Conservation (phyloP, 768 basidiomycete genomes). For the Boletus speciosus region DNA sequence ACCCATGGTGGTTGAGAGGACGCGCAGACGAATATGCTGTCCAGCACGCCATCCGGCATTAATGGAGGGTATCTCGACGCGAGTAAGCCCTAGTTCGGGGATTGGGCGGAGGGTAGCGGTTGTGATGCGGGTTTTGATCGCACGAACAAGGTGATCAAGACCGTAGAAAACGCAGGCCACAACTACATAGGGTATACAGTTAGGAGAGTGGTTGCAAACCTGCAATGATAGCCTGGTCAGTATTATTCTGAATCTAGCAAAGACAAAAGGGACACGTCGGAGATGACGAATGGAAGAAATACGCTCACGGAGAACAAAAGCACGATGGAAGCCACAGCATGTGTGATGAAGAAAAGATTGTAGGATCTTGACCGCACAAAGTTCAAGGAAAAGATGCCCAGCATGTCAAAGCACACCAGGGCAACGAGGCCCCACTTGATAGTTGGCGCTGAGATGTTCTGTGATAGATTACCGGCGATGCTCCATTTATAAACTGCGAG, state of each 20-base stretch:
- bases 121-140: slow-evolving; percentile 63
- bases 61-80: slow-evolving; percentile 58
- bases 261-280: too few relatives aligned
- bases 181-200: slow-evolving; percentile 52
- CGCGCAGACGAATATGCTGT: slow-evolving; percentile 74
- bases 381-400: slow-evolving; percentile 60
- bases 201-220: slow-evolving; percentile 51
- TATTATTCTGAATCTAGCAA: not conserved
- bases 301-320: slow-evolving; percentile 55
- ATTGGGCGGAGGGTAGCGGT: slow-evolving; percentile 60
- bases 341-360: slow-evolving; percentile 62
- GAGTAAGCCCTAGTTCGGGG: slow-evolving; percentile 60
- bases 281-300: not conserved
- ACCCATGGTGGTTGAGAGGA: slow-evolving; percentile 58
- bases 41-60: slow-evolving; percentile 80
- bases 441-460: slow-evolving; percentile 32
- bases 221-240: slow-evolving; percentile 7
- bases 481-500: slow-evolving; percentile 57
- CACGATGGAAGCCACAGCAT: slow-evolving; percentile 52
- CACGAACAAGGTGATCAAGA: slow-evolving; percentile 57
- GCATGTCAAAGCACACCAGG: slow-evolving; percentile 47
- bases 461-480: slow-evolving; percentile 39
- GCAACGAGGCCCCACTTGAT: slow-evolving; percentile 51
- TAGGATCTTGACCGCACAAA: slow-evolving; percentile 57
- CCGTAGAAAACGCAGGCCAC: slow-evolving; percentile 48